Evolutionary conservation across 805 yeast species (phyloP).

Genomic region (Starmerella apis): DNA sequence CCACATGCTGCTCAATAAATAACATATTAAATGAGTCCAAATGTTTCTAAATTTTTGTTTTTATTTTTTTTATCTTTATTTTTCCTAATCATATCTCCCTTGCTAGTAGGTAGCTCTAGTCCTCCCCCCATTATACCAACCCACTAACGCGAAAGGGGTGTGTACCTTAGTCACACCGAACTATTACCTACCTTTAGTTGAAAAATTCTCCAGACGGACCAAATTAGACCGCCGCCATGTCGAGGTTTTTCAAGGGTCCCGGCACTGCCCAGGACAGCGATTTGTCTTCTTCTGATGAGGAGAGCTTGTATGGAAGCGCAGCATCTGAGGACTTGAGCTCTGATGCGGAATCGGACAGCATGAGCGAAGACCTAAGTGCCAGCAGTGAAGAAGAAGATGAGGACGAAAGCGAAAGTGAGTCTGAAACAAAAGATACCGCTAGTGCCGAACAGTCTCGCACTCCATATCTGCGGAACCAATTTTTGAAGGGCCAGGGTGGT

Average conservation of each 20-base stretch:
- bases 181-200: constrained; percentile 6
- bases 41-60: too few species aligned
- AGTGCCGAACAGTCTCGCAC: constrained; percentile 33
- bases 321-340: constrained; percentile 33
- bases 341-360: constrained; percentile 35
- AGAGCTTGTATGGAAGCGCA: constrained; percentile 38
- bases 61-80: too few species aligned
- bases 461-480: constrained; percentile 30
- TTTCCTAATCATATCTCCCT: too few species aligned
- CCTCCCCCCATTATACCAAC: too few species aligned
- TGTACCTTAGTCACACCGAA: constrained; percentile 1
- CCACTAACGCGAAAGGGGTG: background rate
- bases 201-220: constrained; percentile 17
- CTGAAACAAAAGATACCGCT: constrained; percentile 37
- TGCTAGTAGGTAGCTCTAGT: too few species aligned
- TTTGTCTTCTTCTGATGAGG: constrained; percentile 55
- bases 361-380: constrained; percentile 20
- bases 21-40: too few species aligned
- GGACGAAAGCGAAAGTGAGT: constrained; percentile 35
- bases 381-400: constrained; percentile 25
- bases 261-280: constrained; percentile 44
- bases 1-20: too few species aligned
- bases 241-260: constrained; percentile 68
- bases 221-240: constrained; percentile 40
- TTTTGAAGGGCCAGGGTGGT: constrained; percentile 31